phyloP scores from a whole-genome alignment of 2,329 filamentous ascomycete genomes.

The Coniosporium tulheliwenetii region DNA sequence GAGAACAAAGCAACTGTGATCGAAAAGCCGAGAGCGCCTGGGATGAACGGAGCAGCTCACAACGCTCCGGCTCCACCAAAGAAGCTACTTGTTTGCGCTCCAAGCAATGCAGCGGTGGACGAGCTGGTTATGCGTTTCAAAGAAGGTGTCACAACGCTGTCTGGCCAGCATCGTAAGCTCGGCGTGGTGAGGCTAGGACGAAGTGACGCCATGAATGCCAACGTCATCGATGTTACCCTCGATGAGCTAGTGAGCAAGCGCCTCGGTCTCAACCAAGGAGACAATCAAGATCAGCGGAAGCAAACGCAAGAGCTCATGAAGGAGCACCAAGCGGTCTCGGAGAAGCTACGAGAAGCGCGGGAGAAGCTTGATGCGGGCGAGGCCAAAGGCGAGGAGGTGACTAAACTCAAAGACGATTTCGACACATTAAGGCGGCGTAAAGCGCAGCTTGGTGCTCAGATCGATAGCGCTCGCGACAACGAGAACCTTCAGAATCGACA shows the following conservation, averaged over 20 bases:
- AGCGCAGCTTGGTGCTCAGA: conserved; percentile 59
- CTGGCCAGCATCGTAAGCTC: conserved; percentile 58
- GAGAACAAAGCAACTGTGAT: conserved; percentile 30
- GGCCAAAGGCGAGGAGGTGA: conserved; percentile 45
- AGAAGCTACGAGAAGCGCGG: conserved; percentile 54
- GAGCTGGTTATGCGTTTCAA: conserved; percentile 90
- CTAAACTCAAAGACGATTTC: conserved; percentile 57
- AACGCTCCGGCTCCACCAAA: conserved; percentile 35
- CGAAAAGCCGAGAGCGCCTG: conserved; percentile 15
- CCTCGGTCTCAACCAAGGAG: conserved; percentile 29
- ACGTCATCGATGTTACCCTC: conserved; percentile 79
- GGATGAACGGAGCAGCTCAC: conserved; percentile 7
- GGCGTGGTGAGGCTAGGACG: conserved; percentile 82
- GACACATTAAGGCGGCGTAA: conserved; percentile 66
- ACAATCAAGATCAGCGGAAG: conserved; percentile 27
- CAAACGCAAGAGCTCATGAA: conserved; percentile 54
- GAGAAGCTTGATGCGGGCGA: conserved; percentile 49
- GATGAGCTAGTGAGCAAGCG: conserved; percentile 76
- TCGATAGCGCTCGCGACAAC: conserved; percentile 76
- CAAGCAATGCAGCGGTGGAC: conserved; percentile 94
- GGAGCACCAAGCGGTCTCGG: conserved; percentile 44
- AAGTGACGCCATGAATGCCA: conserved; percentile 80
- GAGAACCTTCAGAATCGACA: conserved; percentile 71
- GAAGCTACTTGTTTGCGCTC: conserved; percentile 92
- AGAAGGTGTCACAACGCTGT: conserved; percentile 62